Percentiles rank a stretch among this genome's conserved stretches.
These are phyloP conservation scores for Aspergillus quadrilineatus DNA, from an alignment of 2,329 filamentous ascomycete genomes.

Conservation along the genomic window DNA sequence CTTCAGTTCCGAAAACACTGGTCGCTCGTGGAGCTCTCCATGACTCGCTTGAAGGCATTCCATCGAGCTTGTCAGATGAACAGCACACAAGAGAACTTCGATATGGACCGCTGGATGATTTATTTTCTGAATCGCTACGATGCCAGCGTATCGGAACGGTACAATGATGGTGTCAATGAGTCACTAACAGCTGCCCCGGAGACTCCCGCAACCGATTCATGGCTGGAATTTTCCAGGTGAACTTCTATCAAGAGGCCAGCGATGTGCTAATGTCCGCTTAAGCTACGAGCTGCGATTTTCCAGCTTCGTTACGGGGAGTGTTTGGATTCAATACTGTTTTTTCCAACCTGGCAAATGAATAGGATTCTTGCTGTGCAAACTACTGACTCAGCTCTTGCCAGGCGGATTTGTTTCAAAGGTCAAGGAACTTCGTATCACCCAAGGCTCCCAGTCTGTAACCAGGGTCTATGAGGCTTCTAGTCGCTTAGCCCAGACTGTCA, in stretches of 20 bases:
- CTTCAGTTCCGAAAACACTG: slow-evolving; percentile 10
- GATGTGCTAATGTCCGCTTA: too few species aligned
- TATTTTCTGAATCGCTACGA: slow-evolving; percentile 12
- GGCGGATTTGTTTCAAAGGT: too few species aligned
- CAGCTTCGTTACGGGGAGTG: too few species aligned
- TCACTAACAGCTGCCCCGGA: background rate
- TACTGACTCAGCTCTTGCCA: too few species aligned
- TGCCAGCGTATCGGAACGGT: slow-evolving; percentile 3
- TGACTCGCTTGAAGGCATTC: slow-evolving; percentile 9
- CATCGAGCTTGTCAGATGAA: slow-evolving; percentile 13
- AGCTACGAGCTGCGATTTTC: too few species aligned
- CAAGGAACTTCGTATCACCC: too few species aligned
- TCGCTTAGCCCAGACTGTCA: slow-evolving; percentile 45
- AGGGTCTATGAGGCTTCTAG: background rate
- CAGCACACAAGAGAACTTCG: slow-evolving; percentile 8
- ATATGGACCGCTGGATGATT: slow-evolving; percentile 11
- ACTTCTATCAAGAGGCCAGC: too few species aligned
- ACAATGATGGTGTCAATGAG: background rate
- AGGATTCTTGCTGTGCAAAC: too few species aligned
- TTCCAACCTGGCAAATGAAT: too few species aligned
- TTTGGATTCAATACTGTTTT: too few species aligned
- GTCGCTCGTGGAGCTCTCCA: slow-evolving; percentile 10
- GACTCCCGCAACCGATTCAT: background rate
- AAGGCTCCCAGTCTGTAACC: too few species aligned
- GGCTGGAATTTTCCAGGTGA: background rate